Conservation (phyloP, 2,329 filamentous ascomycete genomes). For the Paraphoma chrysanthemicola region DNA sequence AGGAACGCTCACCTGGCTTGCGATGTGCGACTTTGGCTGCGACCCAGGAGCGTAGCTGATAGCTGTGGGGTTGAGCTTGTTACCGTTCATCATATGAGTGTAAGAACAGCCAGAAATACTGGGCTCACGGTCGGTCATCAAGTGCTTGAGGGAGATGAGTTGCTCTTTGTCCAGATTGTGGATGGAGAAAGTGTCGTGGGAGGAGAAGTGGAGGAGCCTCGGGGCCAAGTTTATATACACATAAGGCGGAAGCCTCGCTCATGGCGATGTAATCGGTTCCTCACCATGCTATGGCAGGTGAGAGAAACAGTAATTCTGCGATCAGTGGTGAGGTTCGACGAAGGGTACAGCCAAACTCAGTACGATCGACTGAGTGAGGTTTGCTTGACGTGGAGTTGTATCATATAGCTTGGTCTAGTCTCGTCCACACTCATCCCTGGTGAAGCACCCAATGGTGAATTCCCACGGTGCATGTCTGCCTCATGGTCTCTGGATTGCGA, state of each 20-base stretch:
- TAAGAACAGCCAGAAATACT: neutral
- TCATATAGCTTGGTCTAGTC: too few relatives aligned
- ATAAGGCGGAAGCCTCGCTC: too few relatives aligned
- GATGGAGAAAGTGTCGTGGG: neutral
- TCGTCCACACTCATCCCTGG: too few relatives aligned
- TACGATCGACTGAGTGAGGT: too few relatives aligned
- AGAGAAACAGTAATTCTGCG: neutral
- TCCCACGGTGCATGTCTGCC: too few relatives aligned
- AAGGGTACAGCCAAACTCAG: neutral
- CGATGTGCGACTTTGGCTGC: slow-evolving; percentile 6
- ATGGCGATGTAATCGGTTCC: neutral
- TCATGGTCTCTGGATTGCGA: neutral
- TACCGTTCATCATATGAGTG: neutral
- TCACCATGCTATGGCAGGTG: neutral
- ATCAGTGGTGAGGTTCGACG: neutral
- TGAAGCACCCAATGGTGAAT: too few relatives aligned
- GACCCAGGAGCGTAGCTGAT: slow-evolving; percentile 14
- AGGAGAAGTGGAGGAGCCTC: neutral
- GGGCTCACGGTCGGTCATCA: slow-evolving; percentile 6
- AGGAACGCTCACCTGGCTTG: slow-evolving; percentile 20
- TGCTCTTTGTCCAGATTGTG: neutral
- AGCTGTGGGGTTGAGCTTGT: slow-evolving; percentile 17
- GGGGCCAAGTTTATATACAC: neutral
- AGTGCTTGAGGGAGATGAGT: neutral
- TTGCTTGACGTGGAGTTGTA: too few relatives aligned